phyloP scores from a whole-genome alignment of 73 alveolate genomes.

The Diophrys sp. region DNA sequence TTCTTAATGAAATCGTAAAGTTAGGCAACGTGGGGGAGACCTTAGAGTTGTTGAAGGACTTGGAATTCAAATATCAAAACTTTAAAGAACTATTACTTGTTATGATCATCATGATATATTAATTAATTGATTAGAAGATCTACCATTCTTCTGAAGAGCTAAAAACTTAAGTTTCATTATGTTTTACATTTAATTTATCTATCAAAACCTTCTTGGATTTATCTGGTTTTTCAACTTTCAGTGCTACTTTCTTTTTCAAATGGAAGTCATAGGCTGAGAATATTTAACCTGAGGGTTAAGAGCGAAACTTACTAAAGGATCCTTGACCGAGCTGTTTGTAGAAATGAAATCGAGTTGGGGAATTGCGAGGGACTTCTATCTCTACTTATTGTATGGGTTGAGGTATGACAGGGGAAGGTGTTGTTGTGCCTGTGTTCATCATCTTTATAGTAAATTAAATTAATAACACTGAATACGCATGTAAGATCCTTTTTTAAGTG shows the following conservation, averaged over 20 bases:
- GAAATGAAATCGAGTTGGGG: slow-evolving; percentile 31
- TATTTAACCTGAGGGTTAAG: slow-evolving; percentile 20
- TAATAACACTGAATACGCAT: too few species aligned
- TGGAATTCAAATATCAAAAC: too few species aligned
- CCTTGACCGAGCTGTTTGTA: slow-evolving; percentile 72
- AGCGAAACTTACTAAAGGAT: slow-evolving; percentile 72
- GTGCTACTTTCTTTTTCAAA: slow-evolving; percentile 62
- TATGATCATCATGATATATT: too few species aligned
- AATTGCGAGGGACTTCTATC: not conserved
- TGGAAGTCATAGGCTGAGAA: slow-evolving; percentile 69
- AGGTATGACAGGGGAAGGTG: too few species aligned
- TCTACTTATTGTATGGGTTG: not conserved
- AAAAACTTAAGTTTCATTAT: slow-evolving; percentile 38
- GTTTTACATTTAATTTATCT: slow-evolving; percentile 60
- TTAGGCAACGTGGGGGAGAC: slow-evolving; percentile 54
- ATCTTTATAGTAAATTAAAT: too few species aligned
- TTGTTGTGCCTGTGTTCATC: too few species aligned
- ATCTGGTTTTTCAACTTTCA: slow-evolving; percentile 76
- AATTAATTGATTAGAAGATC: too few species aligned
- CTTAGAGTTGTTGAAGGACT: not conserved
- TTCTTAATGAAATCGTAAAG: slow-evolving; percentile 66
- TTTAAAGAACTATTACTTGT: too few species aligned
- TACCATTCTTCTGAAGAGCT: too few species aligned
- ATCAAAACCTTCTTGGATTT: slow-evolving; percentile 58
- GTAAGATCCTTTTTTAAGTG: too few species aligned